Percentiles rank a stretch among this genome's conserved stretches.
Conservation (phyloP, 345 rosid species). For the Eutrema japonicum region DNA sequence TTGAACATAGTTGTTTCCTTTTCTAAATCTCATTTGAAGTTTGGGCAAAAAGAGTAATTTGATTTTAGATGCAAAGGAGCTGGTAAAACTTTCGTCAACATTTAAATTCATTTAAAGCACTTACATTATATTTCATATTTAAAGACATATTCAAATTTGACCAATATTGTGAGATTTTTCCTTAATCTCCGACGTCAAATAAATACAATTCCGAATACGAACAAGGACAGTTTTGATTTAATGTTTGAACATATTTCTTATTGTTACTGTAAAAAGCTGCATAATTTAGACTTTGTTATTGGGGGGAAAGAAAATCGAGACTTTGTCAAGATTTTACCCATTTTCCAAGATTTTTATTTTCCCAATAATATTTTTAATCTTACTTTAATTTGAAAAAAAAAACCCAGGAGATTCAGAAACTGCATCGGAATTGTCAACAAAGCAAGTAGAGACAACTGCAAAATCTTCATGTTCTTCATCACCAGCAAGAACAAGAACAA, state of each 20-base stretch:
- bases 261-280: constrained; percentile 36
- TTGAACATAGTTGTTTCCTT: background rate
- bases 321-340: constrained; percentile 24
- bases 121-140: background rate
- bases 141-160: background rate
- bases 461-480: constrained; percentile 42
- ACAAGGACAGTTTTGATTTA: constrained; percentile 1
- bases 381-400: constrained; percentile 45
- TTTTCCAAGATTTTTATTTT: constrained; percentile 24
- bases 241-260: constrained; percentile 25
- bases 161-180: background rate
- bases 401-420: constrained; percentile 44
- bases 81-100: constrained; percentile 28
- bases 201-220: background rate
- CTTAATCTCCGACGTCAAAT: background rate
- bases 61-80: background rate
- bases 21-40: background rate
- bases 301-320: constrained; percentile 3
- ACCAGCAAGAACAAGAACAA: constrained; percentile 36
- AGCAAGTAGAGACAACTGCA: constrained; percentile 34
- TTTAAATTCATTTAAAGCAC: background rate
- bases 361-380: background rate
- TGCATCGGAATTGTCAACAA: constrained; percentile 44
- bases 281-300: constrained; percentile 24
- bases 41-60: background rate